Percentiles rank a stretch among this genome's conserved stretches.
These are phyloP conservation scores for Perkinsus olseni DNA, from an alignment of 169 alveolate genomes.

Conservation along the genomic window DNA sequence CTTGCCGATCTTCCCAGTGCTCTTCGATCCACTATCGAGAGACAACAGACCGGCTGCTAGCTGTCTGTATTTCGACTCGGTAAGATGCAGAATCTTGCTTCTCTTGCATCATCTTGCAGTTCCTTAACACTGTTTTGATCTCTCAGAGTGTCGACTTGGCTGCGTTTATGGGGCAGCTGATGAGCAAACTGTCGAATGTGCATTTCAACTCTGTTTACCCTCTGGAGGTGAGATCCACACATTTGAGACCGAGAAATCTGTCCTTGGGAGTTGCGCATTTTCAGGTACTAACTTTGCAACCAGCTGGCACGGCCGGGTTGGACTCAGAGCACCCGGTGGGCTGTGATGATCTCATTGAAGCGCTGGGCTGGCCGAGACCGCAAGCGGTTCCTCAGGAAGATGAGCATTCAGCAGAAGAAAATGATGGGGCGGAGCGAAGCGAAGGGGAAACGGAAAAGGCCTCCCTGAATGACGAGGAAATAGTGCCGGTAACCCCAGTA, in stretches of 20 bases:
- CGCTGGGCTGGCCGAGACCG: neutral
- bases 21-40: neutral
- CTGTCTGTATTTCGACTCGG: neutral
- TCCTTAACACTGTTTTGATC: too few species aligned
- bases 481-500: neutral
- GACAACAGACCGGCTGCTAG: neutral
- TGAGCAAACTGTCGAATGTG: neutral
- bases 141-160: neutral
- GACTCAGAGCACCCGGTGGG: neutral
- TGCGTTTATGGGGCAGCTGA: neutral
- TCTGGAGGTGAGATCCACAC: neutral
- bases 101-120: too few species aligned
- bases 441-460: neutral
- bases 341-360: neutral
- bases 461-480: neutral
- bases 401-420: neutral
- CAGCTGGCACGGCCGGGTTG: neutral
- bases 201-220: neutral
- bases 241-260: too few species aligned
- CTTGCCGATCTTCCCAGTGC: neutral
- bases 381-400: neutral
- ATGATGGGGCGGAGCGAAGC: neutral
- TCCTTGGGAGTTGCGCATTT: neutral
- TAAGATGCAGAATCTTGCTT: neutral
- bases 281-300: neutral